Conservation (phyloP, 148 eudicot genomes). For the Amaranthus cruentus region DNA sequence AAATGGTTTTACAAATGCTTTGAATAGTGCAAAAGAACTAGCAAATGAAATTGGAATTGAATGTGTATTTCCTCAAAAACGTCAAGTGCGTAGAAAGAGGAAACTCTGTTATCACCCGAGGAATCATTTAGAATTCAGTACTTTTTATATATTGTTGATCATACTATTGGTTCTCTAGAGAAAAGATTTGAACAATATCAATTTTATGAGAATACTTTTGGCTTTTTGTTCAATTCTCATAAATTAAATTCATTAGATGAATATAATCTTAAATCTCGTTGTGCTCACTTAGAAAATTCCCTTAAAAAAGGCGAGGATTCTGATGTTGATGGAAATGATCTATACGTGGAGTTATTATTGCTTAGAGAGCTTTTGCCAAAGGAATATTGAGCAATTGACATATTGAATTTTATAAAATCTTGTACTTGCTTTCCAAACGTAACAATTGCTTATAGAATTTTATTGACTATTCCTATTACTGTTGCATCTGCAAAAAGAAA, state of each 20-base stretch:
- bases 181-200: slow-evolving; percentile 17
- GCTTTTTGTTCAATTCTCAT: slow-evolving; percentile 14
- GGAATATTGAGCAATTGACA: too few species aligned
- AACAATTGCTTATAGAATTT: too few species aligned
- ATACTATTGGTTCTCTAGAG: slow-evolving; percentile 5
- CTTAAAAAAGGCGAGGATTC: slow-evolving; percentile 13
- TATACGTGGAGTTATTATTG: slow-evolving; percentile 15
- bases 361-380: neutral
- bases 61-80: neutral
- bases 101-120: neutral
- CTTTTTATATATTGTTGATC: slow-evolving; percentile 26
- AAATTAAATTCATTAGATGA: slow-evolving; percentile 14
- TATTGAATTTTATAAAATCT: too few species aligned
- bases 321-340: slow-evolving; percentile 27
- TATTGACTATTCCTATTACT: too few species aligned
- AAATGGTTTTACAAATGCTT: neutral
- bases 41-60: neutral
- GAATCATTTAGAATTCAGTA: slow-evolving; percentile 19
- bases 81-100: too few species aligned
- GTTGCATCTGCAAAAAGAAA: too few species aligned
- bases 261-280: slow-evolving; percentile 10
- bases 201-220: slow-evolving; percentile 19
- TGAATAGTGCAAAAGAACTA: neutral
- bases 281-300: slow-evolving; percentile 14
- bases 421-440: too few species aligned